Base-by-base conservation (phyloP, 108 stramenopile species). In the Pseudonitzschia pungens region DNA sequence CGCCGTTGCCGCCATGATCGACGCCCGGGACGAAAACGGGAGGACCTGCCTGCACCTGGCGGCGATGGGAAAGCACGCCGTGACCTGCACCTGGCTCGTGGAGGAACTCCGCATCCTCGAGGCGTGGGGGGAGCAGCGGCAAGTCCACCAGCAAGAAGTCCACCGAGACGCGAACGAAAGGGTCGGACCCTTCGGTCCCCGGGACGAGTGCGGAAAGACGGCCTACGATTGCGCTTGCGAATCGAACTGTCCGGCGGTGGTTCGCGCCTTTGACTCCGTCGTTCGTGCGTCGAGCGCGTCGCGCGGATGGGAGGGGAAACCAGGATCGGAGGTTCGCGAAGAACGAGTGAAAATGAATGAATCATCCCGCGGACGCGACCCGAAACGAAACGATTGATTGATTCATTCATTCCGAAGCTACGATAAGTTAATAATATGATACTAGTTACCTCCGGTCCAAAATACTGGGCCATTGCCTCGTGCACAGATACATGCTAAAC, bases 41-140 rank as follows among this genome's bases (percentile, higher is more conserved):
- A 72, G 75, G 45, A 63, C 83, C 1, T 88, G 85, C 60, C 70
- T 92, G 12, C 91, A 92, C 64, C 67, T 92, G 9, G 88, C 91
- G 40, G 91, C 79, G 10, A 48, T 52, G 18, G 54, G 64, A 28
- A 87, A 87, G 8, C 88, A 89, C 52, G 21, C 65, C 28, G 50
- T 71, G 24, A 76, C 73, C 60, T 88, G 87, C 65, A 65, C 73
- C 15, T 92, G 87, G 87, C 66, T 92, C 11, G 64, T 89, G 14
- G 77, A 84, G 28, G 91, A 92, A 59, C 74, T 78, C 24, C 73
- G 74, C 51, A 40, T 62, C n/a, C 36, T 62, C 33, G 36, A 62
- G 36, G 27, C 27, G 60, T 62, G 60, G 26, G 76, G 51, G 9
- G 73, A 77, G 45, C 45, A 48, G 18, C 45, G 14, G 16, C 10